Evolutionary conservation across 768 basidiomycete species (phyloP).

Genomic region (Pholiota molesta): DNA sequence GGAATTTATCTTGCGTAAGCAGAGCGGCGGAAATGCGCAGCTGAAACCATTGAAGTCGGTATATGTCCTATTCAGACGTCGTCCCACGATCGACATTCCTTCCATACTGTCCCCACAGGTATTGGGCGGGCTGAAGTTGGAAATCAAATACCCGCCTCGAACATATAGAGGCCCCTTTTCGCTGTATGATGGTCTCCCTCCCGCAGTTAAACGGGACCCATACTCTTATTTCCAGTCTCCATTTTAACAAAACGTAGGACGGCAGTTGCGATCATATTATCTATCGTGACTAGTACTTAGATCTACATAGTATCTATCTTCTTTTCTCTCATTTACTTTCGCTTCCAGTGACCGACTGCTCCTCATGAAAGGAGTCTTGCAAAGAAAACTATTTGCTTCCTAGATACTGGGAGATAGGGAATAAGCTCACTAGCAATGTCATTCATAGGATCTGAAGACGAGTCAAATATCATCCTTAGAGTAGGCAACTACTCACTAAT

Average conservation of each 20-base stretch:
- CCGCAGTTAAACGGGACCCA: not conserved
- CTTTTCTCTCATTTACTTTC: no score
- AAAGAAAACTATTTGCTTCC: no score
- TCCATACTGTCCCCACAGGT: not conserved
- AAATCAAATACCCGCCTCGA: conserved; percentile 5
- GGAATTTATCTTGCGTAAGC: conserved; percentile 2
- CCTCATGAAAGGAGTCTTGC: no score
- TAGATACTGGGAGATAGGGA: no score
- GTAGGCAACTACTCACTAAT: no score
- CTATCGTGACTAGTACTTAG: no score
- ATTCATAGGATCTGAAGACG: no score
- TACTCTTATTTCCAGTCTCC: not conserved
- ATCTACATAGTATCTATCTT: no score
- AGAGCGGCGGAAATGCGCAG: not conserved
- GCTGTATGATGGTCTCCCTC: not conserved
- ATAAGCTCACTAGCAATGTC: no score
- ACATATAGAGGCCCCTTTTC: conserved; percentile 5
- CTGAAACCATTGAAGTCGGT: conserved; percentile 4
- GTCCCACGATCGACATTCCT: not conserved
- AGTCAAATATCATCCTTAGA: no score
- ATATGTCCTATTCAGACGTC: not conserved
- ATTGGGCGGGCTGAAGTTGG: not conserved
- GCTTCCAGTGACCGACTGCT: no score
- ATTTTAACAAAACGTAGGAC: not conserved
- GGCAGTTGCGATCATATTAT: no score